These are phyloP conservation scores for Trametes sp. DNA, from an alignment of 1,284 basidiomycete species.

Conservation along the genomic window DNA sequence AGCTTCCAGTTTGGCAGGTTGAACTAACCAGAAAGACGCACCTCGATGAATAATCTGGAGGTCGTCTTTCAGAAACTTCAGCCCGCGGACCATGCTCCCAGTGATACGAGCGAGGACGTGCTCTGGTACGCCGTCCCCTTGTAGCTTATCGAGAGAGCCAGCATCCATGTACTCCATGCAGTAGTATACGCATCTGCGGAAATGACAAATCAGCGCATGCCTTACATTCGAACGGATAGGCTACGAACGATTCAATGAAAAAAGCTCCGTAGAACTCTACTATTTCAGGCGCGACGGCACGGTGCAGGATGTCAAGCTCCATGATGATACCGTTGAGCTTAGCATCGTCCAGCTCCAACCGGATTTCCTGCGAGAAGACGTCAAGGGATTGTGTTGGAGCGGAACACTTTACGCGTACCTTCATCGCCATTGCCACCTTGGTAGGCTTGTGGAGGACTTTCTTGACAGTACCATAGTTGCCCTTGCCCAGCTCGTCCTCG, in stretches of 20 bases:
- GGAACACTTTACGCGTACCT: constrained; percentile 61
- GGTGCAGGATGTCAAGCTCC: constrained; percentile 97
- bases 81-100: constrained; percentile 84
- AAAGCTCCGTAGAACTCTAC: constrained; percentile 99
- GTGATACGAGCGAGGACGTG: constrained; percentile 88
- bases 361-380: constrained; percentile 80
- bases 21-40: constrained; percentile 39
- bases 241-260: constrained; percentile 93
- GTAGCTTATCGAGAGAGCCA: constrained; percentile 90
- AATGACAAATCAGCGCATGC: neutral
- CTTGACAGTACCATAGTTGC: constrained; percentile 98
- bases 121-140: constrained; percentile 78
- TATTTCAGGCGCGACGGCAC: constrained; percentile 90
- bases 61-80: constrained; percentile 96
- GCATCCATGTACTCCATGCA: constrained; percentile 99
- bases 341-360: constrained; percentile 94
- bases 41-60: constrained; percentile 97
- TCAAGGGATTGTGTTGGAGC: neutral
- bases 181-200: constrained; percentile 75
- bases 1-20: too few species aligned
- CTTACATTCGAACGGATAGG: neutral
- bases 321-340: constrained; percentile 98
- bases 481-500: constrained; percentile 92
- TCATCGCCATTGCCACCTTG: constrained; percentile 98
- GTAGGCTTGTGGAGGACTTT: constrained; percentile 95